Evolutionary conservation across 2,329 filamentous ascomycete species (phyloP), one percentile per base, ranked within the genome.

Genomic region (Botrytis deweyae): DNA sequence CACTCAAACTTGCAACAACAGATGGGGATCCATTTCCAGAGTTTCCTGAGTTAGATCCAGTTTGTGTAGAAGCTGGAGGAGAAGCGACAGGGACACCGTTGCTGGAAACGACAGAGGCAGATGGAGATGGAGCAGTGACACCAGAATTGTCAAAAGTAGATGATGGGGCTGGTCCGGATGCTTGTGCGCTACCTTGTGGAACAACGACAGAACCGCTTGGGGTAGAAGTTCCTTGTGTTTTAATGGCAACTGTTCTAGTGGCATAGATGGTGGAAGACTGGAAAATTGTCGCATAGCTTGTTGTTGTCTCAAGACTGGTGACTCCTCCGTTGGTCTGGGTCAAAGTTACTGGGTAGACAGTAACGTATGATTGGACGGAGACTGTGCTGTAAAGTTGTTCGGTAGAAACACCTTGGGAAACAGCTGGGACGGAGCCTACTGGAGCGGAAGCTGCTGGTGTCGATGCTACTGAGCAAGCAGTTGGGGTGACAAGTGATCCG

Each of bases 1-100:
- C 25, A 25, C 36, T n/a, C 44, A 46, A 46, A 55, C 66, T 69
- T 3, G 67, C 55, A 25, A 55, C 67, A n/a, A 67, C 29, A n/a
- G 66, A 68, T 68, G 66, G 69, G 14, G 33, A 44, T 63, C 6
- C 22, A 40, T 25, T 62, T 46, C 52, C 67, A 61, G 67, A 62
- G 67, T 58, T 70, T 42, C 67, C 67, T 10, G 67, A 61, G 10
- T n/a, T 29, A 44, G 67, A 70, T 36, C 64, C 64, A 16, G 64
- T 36, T n/a, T 67, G 29, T n/a, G 29, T 38, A 18, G 44, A 46
- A 49, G 46, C 65, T 67, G 65, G 65, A 20, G 33, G n/a, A 36
- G 65, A 55, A 52, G 65, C 44, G 25, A 36, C 14, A 29, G 65
- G 65, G 7, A 29, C n/a, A n/a, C 46, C 16, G 18, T 38, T 38